Evolutionary conservation across 352 stramenopile genomes (phyloP).

Genomic region (Phytophthora fragariaefolia): DNA sequence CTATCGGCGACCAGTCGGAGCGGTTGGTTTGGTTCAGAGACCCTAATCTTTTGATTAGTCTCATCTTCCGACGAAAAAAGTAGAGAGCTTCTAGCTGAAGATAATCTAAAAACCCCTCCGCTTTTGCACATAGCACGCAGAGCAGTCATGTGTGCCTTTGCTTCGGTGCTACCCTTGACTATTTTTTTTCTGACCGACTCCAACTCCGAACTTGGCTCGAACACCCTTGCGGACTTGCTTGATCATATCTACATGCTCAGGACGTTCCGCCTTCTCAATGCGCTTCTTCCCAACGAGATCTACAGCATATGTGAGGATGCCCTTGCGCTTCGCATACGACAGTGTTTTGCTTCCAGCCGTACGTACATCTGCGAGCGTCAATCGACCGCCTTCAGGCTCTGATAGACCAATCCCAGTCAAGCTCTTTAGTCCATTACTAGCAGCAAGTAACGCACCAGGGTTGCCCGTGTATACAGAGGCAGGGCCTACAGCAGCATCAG

Average conservation of each 20-base stretch:
- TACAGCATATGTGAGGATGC: background rate
- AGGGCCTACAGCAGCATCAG: background rate
- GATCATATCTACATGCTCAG: no score
- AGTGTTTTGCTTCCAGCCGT: background rate
- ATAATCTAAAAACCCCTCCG: background rate
- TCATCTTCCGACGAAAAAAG: no score
- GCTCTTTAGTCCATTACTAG: background rate
- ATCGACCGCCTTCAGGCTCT: background rate
- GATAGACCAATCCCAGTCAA: background rate
- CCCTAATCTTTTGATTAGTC: no score
- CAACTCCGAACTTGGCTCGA: no score
- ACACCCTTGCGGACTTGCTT: no score
- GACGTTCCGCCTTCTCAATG: background rate
- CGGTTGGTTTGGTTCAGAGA: no score
- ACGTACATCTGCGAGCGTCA: background rate
- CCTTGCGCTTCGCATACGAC: constrained; percentile 8
- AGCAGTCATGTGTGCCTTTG: no score
- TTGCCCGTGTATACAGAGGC: background rate
- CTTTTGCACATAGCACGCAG: constrained; percentile 1
- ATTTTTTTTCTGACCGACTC: no score
- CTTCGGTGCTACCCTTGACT: no score
- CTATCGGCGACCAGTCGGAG: no score
- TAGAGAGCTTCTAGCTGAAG: no score
- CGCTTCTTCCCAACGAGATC: background rate
- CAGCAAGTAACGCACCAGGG: background rate